Conservation (phyloP, 1,284 basidiomycete species). For the Fistulina hepatica region DNA sequence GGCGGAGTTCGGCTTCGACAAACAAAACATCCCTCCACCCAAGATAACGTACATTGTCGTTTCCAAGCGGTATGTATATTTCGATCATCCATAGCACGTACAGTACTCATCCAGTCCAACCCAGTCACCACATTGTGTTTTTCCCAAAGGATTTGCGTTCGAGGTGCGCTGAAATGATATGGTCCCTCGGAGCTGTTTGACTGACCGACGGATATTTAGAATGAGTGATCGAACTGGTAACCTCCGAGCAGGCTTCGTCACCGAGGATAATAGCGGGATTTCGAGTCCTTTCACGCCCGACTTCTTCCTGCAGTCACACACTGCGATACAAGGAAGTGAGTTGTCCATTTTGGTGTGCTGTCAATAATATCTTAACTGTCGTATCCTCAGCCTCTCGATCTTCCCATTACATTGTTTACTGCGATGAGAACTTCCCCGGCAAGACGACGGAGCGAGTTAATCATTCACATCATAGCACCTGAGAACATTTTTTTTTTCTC, state of each 20-base stretch:
- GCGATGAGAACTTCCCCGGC: conserved; percentile 14
- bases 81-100: neutral
- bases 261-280: conserved; percentile 21
- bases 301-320: conserved; percentile 30
- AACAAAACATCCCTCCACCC: conserved; percentile 14
- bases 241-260: conserved; percentile 22
- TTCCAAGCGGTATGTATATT: conserved; percentile 25
- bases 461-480: no score
- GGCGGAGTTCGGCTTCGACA: no score
- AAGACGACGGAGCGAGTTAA: no score
- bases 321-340: conserved; percentile 27
- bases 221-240: conserved; percentile 23
- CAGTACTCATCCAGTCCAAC: neutral
- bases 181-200: no score
- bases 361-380: neutral
- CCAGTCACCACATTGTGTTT: conserved; percentile 12
- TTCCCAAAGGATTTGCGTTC: conserved; percentile 10
- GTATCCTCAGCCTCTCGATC: conserved; percentile 13
- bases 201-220: no score
- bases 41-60: conserved; percentile 28
- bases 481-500: no score
- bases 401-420: conserved; percentile 12
- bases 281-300: conserved; percentile 22
- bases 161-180: no score
- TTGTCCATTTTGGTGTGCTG: conserved; percentile 7